Conservation (phyloP, 1,284 basidiomycete species). For the Marasmius tenuissimus region DNA sequence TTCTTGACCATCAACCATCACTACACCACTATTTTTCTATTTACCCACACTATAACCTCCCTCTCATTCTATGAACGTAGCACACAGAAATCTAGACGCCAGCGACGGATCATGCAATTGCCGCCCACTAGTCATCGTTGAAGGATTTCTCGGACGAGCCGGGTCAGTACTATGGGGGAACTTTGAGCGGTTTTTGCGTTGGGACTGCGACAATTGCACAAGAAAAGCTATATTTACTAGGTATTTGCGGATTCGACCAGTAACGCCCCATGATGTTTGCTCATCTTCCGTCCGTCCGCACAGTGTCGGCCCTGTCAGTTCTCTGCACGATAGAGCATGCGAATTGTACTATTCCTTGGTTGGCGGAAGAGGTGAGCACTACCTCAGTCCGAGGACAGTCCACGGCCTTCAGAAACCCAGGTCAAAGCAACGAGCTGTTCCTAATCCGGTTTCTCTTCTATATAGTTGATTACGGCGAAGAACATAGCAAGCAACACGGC, state of each 20-base stretch:
- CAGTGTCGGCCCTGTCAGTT: slow-evolving; percentile 53
- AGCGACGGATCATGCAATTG: not conserved
- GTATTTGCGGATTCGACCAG: slow-evolving; percentile 22
- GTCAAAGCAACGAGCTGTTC: too few species aligned
- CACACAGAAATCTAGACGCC: not conserved
- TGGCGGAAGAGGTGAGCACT: slow-evolving; percentile 45
- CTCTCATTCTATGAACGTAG: not conserved
- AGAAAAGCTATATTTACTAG: slow-evolving; percentile 38
- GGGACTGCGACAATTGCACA: slow-evolving; percentile 16
- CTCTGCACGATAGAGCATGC: slow-evolving; percentile 58
- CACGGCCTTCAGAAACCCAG: too few species aligned
- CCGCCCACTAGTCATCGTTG: slow-evolving; percentile 49
- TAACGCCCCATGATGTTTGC: not conserved
- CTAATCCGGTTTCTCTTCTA: not conserved
- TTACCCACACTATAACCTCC: not conserved
- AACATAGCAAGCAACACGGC: slow-evolving; percentile 31
- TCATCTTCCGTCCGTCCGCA: not conserved
- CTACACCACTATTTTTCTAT: too few species aligned
- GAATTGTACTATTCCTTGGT: slow-evolving; percentile 53
- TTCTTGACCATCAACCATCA: too few species aligned
- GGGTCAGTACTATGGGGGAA: slow-evolving; percentile 45
- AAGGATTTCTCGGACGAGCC: slow-evolving; percentile 51
- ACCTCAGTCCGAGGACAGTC: not conserved
- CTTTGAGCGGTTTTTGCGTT: slow-evolving; percentile 37
- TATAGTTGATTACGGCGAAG: slow-evolving; percentile 22